Conservation (phyloP, 257 asterid genomes). For the Mentha longifolia region DNA sequence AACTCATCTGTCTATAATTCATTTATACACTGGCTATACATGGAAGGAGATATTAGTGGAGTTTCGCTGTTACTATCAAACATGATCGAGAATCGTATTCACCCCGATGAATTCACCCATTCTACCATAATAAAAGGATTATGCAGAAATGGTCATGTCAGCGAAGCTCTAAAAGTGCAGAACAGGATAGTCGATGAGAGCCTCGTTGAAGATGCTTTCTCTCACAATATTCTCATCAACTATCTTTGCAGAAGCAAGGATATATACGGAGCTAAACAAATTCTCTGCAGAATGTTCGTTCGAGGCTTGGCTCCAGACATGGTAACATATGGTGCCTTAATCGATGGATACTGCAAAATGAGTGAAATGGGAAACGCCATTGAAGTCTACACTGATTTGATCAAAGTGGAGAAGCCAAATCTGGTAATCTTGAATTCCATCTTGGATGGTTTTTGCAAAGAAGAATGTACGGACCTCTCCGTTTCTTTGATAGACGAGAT, state of each 20-base stretch:
- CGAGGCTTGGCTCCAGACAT: slow-evolving; percentile 70
- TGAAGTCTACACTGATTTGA: slow-evolving; percentile 54
- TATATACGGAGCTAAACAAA: slow-evolving; percentile 55
- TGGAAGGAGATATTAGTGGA: slow-evolving; percentile 67
- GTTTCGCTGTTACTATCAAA: slow-evolving; percentile 60
- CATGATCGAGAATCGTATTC: slow-evolving; percentile 61
- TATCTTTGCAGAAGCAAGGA: slow-evolving; percentile 56
- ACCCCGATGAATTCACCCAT: slow-evolving; percentile 59
- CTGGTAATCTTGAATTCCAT: slow-evolving; percentile 68
- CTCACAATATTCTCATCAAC: slow-evolving; percentile 61
- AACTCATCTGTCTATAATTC: slow-evolving; percentile 71
- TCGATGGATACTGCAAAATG: slow-evolving; percentile 61
- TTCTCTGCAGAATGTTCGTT: slow-evolving; percentile 70
- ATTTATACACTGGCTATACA: slow-evolving; percentile 59
- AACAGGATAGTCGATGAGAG: slow-evolving; percentile 47
- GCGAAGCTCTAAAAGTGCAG: slow-evolving; percentile 56
- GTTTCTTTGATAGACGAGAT: slow-evolving; percentile 47
- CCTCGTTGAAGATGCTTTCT: slow-evolving; percentile 52
- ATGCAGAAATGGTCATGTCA: slow-evolving; percentile 53
- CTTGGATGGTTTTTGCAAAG: slow-evolving; percentile 70
- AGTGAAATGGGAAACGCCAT: slow-evolving; percentile 49
- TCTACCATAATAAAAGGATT: slow-evolving; percentile 64
- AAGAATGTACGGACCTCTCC: slow-evolving; percentile 45
- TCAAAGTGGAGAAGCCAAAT: slow-evolving; percentile 56
- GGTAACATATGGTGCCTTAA: slow-evolving; percentile 71